A percentile compares a stretch with the other conserved stretches of the same genome.
phyloP scores from a whole-genome alignment of 345 rosid genomes.

The Hibiscus mutabilis region DNA sequence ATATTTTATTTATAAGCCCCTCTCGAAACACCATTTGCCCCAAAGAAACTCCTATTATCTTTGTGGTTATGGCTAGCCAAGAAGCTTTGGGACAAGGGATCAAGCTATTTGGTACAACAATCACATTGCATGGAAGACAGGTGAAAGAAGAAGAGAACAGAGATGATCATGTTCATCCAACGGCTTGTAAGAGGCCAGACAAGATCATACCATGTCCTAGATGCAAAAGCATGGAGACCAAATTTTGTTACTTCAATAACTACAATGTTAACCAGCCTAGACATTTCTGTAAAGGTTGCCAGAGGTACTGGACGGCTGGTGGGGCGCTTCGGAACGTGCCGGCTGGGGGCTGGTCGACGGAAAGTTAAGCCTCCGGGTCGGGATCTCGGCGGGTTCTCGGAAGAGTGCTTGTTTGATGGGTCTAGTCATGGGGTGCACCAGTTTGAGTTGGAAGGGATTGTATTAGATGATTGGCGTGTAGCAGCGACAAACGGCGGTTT shows the following conservation, averaged over 20 bases:
- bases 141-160: conserved; percentile 32
- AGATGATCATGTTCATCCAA: conserved; percentile 19
- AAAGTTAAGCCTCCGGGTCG: conserved; percentile 62
- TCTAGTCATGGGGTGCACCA: conserved; percentile 38
- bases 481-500: conserved; percentile 39
- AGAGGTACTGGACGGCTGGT: conserved; percentile 97
- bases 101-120: conserved; percentile 78
- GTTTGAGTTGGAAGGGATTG: conserved; percentile 44
- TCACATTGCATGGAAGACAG: conserved; percentile 46
- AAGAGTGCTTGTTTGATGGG: conserved; percentile 32
- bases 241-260: conserved; percentile 93
- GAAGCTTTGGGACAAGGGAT: conserved; percentile 46
- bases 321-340: conserved; percentile 96
- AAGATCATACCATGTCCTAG: conserved; percentile 89
- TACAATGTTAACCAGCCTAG: conserved; percentile 99
- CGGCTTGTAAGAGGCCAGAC: conserved; percentile 64
- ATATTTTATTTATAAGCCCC: background rate
- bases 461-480: conserved; percentile 55
- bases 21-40: conserved; percentile 6
- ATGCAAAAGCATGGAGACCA: conserved; percentile 95
- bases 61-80: conserved; percentile 39
- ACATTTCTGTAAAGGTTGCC: conserved; percentile 95
- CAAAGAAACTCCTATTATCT: background rate
- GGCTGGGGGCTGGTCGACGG: conserved; percentile 89
- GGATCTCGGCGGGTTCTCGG: conserved; percentile 23